These are phyloP conservation scores for Macrolepiota dolichaula DNA, from an alignment of 768 basidiomycete genomes.

Conservation along the genomic window DNA sequence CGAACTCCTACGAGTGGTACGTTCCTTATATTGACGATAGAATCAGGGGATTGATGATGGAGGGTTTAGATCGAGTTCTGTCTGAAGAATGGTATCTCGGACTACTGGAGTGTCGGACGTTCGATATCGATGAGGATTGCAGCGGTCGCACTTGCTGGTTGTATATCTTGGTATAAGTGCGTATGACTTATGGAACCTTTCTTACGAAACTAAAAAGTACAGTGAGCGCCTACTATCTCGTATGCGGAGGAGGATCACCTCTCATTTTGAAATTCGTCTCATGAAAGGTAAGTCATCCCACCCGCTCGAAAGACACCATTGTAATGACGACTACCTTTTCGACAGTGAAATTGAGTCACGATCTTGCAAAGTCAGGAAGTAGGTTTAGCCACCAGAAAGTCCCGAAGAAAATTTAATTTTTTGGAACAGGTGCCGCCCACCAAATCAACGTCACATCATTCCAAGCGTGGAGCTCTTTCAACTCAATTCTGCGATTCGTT, in stretches of 20 bases:
- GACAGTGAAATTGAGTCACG: background rate
- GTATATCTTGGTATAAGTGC: background rate
- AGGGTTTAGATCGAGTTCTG: background rate
- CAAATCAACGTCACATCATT: background rate
- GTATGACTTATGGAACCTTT: background rate
- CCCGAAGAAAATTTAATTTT: too few species aligned
- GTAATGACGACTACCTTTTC: background rate
- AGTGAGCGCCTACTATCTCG: too few species aligned
- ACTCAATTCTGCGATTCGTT: background rate
- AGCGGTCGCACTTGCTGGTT: background rate
- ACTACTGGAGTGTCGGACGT: background rate
- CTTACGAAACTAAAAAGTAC: constrained; percentile 25
- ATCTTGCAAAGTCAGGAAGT: constrained; percentile 7
- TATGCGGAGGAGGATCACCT: background rate
- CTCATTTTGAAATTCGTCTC: constrained; percentile 5
- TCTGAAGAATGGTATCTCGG: background rate
- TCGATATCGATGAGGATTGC: background rate
- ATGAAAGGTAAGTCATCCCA: constrained; percentile 6
- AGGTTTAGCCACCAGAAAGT: background rate
- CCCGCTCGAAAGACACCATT: background rate
- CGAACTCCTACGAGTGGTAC: background rate
- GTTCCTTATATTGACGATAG: background rate
- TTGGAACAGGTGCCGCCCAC: background rate
- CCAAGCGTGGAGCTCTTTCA: background rate
- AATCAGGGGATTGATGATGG: too few species aligned